Conservation (phyloP, 2,329 filamentous ascomycete genomes). For the Keithomyces neogunnii region DNA sequence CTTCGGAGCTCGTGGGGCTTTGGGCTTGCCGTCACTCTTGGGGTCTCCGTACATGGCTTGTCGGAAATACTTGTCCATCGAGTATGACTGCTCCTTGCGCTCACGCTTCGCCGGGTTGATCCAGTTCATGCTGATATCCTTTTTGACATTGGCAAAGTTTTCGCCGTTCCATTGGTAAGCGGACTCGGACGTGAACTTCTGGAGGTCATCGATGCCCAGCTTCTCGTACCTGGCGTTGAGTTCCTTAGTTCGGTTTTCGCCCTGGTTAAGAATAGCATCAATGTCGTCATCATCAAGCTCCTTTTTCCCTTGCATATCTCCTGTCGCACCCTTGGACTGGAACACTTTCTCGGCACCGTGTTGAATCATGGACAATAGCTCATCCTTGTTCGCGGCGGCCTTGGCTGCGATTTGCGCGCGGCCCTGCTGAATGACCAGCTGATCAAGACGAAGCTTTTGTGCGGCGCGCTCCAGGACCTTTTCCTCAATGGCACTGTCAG, state of each 20-base stretch:
- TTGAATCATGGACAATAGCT: conserved; percentile 95
- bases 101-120: conserved; percentile 98
- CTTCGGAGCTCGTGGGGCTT: conserved; percentile 90
- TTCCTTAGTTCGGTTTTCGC: conserved; percentile 81
- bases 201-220: conserved; percentile 89
- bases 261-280: conserved; percentile 75
- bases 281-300: conserved; percentile 83
- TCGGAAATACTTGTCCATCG: conserved; percentile 97
- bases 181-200: conserved; percentile 95
- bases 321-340: conserved; percentile 59
- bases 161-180: conserved; percentile 99
- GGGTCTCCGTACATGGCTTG: conserved; percentile 73
- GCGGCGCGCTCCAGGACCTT: conserved; percentile 95
- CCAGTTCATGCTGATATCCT: conserved; percentile 88
- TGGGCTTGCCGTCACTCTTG: conserved; percentile 84
- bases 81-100: conserved; percentile 95
- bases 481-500: conserved; percentile 96
- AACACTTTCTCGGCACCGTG: conserved; percentile 97
- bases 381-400: conserved; percentile 89
- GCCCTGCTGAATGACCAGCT: conserved; percentile 96
- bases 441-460: conserved; percentile 91
- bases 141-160: conserved; percentile 86
- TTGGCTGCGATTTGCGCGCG: conserved; percentile 86
- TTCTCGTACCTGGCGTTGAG: conserved; percentile 94
- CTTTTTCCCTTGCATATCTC: conserved; percentile 47